Evolutionary conservation across 2,329 filamentous ascomycete species (phyloP).

Genomic region (Fusarium graminum): DNA sequence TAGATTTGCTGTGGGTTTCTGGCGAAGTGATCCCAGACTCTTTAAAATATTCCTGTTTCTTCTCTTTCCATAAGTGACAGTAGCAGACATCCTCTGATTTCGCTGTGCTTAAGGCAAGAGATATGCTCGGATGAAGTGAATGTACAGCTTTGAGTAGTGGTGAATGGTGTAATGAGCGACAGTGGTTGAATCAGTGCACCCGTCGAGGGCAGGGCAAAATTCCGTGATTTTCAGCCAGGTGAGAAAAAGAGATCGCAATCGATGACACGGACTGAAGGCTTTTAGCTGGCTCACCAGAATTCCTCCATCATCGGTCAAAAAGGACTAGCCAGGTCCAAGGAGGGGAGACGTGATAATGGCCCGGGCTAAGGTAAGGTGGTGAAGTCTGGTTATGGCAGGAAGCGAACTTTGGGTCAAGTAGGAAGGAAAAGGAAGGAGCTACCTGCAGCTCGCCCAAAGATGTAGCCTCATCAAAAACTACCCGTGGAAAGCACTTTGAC

Average conservation of each 20-base stretch:
- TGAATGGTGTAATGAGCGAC: constrained; percentile 1
- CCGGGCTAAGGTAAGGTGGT: neutral
- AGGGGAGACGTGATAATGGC: neutral
- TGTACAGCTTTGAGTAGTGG: neutral
- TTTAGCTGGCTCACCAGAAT: constrained; percentile 6
- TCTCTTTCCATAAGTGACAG: constrained; percentile 51
- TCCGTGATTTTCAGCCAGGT: neutral
- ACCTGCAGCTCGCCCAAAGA: neutral
- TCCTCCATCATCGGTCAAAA: constrained; percentile 20
- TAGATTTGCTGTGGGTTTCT: constrained; percentile 37
- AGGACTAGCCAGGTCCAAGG: constrained; percentile 15
- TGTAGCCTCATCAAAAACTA: neutral
- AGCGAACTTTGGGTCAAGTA: neutral
- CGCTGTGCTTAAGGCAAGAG: neutral
- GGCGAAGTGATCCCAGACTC: constrained; percentile 48
- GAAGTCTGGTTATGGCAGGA: neutral
- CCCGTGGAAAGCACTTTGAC: neutral
- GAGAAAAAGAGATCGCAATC: constrained; percentile 3
- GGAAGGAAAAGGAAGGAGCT: neutral
- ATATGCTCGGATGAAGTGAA: neutral
- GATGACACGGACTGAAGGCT: neutral
- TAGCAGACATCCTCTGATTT: constrained; percentile 42
- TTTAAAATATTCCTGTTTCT: constrained; percentile 48
- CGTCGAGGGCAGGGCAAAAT: constrained; percentile 15
- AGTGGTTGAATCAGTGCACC: constrained; percentile 4